Evolutionary conservation across 2,329 filamentous ascomycete species (phyloP).

Genomic region (Alternaria longipes): DNA sequence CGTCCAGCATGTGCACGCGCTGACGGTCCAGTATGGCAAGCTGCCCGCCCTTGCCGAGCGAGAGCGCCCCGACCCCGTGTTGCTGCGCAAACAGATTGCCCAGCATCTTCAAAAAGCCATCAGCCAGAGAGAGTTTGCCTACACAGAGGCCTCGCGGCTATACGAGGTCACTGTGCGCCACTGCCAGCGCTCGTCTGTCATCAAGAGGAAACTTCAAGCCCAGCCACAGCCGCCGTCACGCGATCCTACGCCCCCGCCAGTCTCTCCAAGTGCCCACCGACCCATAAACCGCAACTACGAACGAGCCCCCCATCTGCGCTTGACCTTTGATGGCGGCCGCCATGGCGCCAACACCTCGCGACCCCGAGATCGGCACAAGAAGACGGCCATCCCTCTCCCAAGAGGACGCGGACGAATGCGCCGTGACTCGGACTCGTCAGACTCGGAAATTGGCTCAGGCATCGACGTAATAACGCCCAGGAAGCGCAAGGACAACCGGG

Average conservation of each 20-base stretch:
- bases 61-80: slow-evolving; percentile 61
- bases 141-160: slow-evolving; percentile 65
- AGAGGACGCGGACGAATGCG: slow-evolving; percentile 25
- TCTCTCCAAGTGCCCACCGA: slow-evolving; percentile 52
- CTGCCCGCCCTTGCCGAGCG: slow-evolving; percentile 61
- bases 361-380: slow-evolving; percentile 34
- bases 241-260: slow-evolving; percentile 65
- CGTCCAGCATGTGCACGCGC: slow-evolving; percentile 58
- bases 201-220: slow-evolving; percentile 69
- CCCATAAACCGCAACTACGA: slow-evolving; percentile 34
- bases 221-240: slow-evolving; percentile 68
- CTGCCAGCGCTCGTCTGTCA: slow-evolving; percentile 65
- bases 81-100: slow-evolving; percentile 66
- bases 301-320: slow-evolving; percentile 39
- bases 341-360: slow-evolving; percentile 33
- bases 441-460: slow-evolving; percentile 29
- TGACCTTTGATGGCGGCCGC: slow-evolving; percentile 38
- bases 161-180: slow-evolving; percentile 67
- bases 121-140: slow-evolving; percentile 64
- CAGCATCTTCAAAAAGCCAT: slow-evolving; percentile 63
- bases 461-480: slow-evolving; percentile 28
- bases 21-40: slow-evolving; percentile 58
- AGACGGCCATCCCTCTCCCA: slow-evolving; percentile 25
- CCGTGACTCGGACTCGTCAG: slow-evolving; percentile 26
- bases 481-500: slow-evolving; percentile 45